A percentile compares a stretch with the other conserved stretches of the same genome.
These are phyloP conservation scores for Daldinia childiae DNA, from an alignment of 495 filamentous ascomycete species.

Conservation along the genomic window DNA sequence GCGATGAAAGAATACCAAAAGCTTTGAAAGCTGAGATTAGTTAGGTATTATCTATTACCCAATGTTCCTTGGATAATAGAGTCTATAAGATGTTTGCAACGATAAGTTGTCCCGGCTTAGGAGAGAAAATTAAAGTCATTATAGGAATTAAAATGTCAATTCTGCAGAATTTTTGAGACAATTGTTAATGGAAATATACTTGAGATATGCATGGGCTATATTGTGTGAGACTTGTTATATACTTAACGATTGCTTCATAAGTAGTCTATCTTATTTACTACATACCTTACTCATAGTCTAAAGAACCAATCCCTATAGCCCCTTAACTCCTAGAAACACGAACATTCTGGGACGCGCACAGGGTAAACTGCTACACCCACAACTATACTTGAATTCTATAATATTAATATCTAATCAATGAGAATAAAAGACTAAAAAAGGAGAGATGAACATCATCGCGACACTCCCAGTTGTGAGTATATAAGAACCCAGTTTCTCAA, in stretches of 20 bases:
- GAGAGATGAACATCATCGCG: not conserved
- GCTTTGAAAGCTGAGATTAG: not conserved
- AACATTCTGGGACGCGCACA: not conserved
- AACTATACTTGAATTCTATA: too few relatives aligned
- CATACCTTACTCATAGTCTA: not conserved
- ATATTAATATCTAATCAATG: not conserved
- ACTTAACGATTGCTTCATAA: not conserved
- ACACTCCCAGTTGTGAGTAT: not conserved
- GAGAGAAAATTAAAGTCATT: too few relatives aligned
- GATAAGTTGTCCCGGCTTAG: too few relatives aligned
- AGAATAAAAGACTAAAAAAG: not conserved
- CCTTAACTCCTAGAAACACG: not conserved
- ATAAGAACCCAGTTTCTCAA: not conserved
- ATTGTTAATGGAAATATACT: not conserved
- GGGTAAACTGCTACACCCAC: not conserved
- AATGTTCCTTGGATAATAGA: not conserved
- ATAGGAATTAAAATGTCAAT: too few relatives aligned
- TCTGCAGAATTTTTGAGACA: too few relatives aligned
- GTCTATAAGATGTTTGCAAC: too few relatives aligned
- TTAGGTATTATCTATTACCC: not conserved
- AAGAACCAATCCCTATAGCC: not conserved
- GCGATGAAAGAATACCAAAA: not conserved
- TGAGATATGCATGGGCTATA: not conserved
- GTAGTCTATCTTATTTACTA: not conserved
- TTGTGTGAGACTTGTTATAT: not conserved